phyloP scores from a whole-genome alignment of 2,329 filamentous ascomycete genomes.

The Aureobasidium sp. region DNA sequence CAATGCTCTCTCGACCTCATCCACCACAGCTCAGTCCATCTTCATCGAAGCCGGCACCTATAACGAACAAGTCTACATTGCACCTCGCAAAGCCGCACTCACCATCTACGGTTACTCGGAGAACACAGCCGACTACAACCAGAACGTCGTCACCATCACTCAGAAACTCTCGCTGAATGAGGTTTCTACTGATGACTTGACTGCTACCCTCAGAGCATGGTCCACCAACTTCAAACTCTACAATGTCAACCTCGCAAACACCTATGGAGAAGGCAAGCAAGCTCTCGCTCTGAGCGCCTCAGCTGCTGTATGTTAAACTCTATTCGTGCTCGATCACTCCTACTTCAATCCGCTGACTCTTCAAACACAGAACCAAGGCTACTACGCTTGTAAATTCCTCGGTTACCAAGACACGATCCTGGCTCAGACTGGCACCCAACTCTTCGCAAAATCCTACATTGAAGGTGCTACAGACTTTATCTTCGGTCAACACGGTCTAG shows the following conservation, averaged over 20 bases:
- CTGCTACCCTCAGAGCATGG: constrained; percentile 43
- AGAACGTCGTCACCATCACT: constrained; percentile 53
- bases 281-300: constrained; percentile 49
- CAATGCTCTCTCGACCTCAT: constrained; percentile 48
- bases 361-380: constrained; percentile 42
- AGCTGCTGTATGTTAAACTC: constrained; percentile 26
- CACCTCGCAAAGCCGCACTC: constrained; percentile 41
- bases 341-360: background rate
- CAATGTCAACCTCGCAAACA: constrained; percentile 54
- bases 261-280: constrained; percentile 42
- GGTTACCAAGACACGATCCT: constrained; percentile 53
- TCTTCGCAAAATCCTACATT: constrained; percentile 52
- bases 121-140: constrained; percentile 44
- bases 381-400: constrained; percentile 49
- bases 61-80: constrained; percentile 52
- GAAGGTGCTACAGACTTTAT: constrained; percentile 54
- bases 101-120: constrained; percentile 54
- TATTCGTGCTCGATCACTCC: too few species aligned
- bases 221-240: constrained; percentile 52
- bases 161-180: constrained; percentile 41
- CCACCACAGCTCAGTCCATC: constrained; percentile 48
- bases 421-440: constrained; percentile 44
- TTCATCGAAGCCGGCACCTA: constrained; percentile 58
- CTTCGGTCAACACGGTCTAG: constrained; percentile 47
- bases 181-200: constrained; percentile 47